A percentile compares a stretch with the other conserved stretches of the same genome.
phyloP scores from a whole-genome alignment of 164 flowering plant species.

The Magnolia kwangsiensis region DNA sequence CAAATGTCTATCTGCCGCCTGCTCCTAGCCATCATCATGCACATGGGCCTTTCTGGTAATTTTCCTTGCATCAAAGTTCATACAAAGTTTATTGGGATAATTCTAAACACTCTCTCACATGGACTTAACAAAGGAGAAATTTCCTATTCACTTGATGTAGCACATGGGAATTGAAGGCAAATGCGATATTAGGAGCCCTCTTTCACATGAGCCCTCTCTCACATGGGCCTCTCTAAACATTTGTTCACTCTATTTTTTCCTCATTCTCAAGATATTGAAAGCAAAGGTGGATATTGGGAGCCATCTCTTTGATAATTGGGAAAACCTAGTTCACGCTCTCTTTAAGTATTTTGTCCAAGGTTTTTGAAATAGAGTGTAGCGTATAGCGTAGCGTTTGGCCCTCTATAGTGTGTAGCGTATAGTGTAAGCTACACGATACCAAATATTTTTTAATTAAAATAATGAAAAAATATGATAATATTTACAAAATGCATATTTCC shows the following conservation, averaged over 20 bases:
- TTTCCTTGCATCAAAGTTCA: not conserved
- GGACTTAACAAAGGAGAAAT: not conserved
- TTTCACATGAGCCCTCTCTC: not conserved
- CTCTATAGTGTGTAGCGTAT: no score
- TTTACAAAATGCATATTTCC: no score
- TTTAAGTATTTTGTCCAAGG: no score
- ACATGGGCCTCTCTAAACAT: not conserved
- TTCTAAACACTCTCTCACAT: not conserved
- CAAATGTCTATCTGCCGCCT: constrained; percentile 64
- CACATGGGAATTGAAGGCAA: no score
- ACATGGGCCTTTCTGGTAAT: constrained; percentile 79
- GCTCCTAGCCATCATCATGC: constrained; percentile 58
- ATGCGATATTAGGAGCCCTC: not conserved
- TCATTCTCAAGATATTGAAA: not conserved
- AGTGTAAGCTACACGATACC: no score
- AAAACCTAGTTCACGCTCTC: not conserved
- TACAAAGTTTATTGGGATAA: not conserved
- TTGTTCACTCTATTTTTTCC: not conserved
- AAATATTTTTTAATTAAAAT: no score
- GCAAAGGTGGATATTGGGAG: not conserved
- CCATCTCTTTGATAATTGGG: not conserved
- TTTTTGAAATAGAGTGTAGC: no score
- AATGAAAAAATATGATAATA: no score
- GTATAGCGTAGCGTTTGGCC: no score
- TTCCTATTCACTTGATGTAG: no score